Evolutionary conservation across 2,329 filamentous ascomycete species (phyloP).

Genomic region (Ophiostoma ips): DNA sequence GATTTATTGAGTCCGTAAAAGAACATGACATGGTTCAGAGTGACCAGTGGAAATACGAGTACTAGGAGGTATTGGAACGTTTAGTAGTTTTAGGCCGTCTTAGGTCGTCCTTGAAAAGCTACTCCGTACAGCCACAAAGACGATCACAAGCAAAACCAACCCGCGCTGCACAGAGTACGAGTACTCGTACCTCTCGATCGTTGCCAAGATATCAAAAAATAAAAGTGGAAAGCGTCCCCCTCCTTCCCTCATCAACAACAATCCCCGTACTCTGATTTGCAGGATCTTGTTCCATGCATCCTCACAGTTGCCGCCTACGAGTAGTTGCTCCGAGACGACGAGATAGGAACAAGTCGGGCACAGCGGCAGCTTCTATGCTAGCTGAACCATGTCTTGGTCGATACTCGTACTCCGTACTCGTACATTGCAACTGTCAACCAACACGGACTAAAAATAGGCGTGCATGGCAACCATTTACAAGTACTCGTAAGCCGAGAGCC

Average conservation of each 20-base stretch:
- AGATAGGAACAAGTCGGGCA: constrained; percentile 12
- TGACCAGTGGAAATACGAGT: not conserved
- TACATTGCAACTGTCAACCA: not conserved
- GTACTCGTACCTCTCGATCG: not conserved
- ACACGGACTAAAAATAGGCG: no score
- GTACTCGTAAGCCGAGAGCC: no score
- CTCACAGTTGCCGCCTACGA: not conserved
- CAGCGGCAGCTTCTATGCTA: no score
- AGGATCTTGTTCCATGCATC: not conserved
- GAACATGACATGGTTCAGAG: not conserved
- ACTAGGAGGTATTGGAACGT: not conserved
- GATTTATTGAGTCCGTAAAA: not conserved
- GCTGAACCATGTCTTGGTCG: no score
- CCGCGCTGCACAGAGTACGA: no score
- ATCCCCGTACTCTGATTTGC: not conserved
- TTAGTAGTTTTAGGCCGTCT: no score
- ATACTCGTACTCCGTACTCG: no score
- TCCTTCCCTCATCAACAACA: not conserved
- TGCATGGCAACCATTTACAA: no score
- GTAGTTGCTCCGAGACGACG: not conserved
- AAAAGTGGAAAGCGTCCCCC: not conserved
- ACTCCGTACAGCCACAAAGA: no score
- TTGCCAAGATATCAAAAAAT: not conserved
- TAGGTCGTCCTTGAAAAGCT: no score
- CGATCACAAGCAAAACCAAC: no score